Evolutionary conservation across 306 rosid genomes (phyloP), one percentile per base, ranked within the genome.

Genomic region (Amphicarpaea edgeworthii): DNA sequence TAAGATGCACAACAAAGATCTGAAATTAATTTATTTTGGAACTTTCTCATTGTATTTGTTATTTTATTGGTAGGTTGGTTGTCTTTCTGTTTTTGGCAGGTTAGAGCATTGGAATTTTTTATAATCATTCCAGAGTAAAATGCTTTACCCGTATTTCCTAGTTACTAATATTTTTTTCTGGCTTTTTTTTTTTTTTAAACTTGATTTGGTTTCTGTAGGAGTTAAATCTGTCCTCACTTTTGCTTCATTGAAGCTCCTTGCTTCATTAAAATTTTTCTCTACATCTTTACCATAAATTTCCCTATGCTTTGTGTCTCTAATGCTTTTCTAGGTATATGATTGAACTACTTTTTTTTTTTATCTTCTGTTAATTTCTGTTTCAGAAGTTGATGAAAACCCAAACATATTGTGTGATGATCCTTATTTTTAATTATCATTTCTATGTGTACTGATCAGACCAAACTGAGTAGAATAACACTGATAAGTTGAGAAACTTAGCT

Each of bases 21-120:
- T 34, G 40, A 7, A 42, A 38, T 79, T 30, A 50, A 40, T 41
- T 26, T 72, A 49, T 37, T 72, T 79, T 55, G 26, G 24, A 32
- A 24, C 45, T 79, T 63, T 10, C n/a, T 53, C n/a, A n/a, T n/a
- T n/a, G 8, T 70, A 64, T 41, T 7, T 40, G 0, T n/a, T 65
- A 10, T 54, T 28, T 53, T 40, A 66, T 54, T 66, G 43, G 37
- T 66, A n/a, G 74, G 73, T 54, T 38, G 21, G 24, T 21, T 8
- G 8, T 51, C 54, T 64, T 63, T 20, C 15, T 76, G 8, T 9
- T 42, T n/a, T 54, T 67, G 40, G 42, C 9, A 19, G 37, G 34
- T 65, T 77, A 54, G 64, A 37, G 47, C 65, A 28, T 24, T 66
- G 38, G 59, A 34, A 34, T 34, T 7, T 34, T 2, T 6, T 34